Base-by-base conservation (phyloP, 2,329 filamentous ascomycete species). In the Aspergillus novofumigatus region DNA sequence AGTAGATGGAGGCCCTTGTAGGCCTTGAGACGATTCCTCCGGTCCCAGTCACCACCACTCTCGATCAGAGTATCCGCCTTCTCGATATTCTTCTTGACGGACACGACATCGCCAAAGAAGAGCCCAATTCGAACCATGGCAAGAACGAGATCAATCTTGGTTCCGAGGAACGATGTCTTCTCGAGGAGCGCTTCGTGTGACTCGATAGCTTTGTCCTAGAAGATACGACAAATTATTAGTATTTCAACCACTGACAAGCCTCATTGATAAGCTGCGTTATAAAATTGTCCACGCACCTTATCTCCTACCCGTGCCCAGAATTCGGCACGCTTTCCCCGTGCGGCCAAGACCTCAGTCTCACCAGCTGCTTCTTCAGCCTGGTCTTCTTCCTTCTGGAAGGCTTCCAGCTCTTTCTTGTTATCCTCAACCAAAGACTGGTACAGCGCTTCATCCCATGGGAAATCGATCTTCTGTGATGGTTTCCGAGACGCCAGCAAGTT, bases 21-120 rank as follows among this genome's bases (percentile, higher is more conserved):
- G 65, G 94, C 94, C 87, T 99, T 99, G 70, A 99, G 86, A 59
- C 94, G 89, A 81, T 99, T 99, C 74, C 94, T 89, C 63, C 94
- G 90, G 75, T 99, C 94, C 94, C 94, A 99, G 77, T 99, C 94
- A 75, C 94, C 94, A 65, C 94, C 94, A 64, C 89, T 89, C 72
- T 99, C 94, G 35, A 99, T 92, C 52, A 99, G 83, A 3, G 89
- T 84, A 78, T 90, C 91, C 66, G 92, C 92, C 47, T 93, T 88
- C 69, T 96, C 92, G 49, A 97, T 85, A 59, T 91, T 90, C 83
- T 95, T 96, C 85, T 96, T 95, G 51, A 96, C 92, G 55, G 94
- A 85, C 44, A 89, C 75, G 77, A 92, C 92, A 77, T 99, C 94
- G 64, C 92, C 92, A 72, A 96, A 99, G 81, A 99, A 99, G 58